These are phyloP conservation scores for Polytrichum commune DNA, from an alignment of 225 moss, liverwort and hornwort genomes.

Conservation along the genomic window DNA sequence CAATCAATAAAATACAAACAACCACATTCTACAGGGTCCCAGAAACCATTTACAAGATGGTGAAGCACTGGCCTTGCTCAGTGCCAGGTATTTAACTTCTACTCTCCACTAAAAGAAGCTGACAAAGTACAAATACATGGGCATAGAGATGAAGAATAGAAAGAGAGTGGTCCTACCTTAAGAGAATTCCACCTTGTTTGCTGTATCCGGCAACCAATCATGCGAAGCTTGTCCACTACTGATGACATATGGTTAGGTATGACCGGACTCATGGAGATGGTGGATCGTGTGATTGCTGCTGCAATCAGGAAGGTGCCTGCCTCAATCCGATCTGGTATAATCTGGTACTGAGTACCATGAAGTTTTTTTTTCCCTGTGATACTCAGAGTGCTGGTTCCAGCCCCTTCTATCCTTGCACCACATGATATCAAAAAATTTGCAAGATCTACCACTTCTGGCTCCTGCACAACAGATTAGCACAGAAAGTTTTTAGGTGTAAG, in stretches of 20 bases:
- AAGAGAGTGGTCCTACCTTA: slow-evolving; percentile 38
- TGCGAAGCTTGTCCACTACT: slow-evolving; percentile 63
- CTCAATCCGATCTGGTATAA: slow-evolving; percentile 97
- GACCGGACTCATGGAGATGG: slow-evolving; percentile 79
- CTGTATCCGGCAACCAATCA: slow-evolving; percentile 75
- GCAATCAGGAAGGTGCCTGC: slow-evolving; percentile 94
- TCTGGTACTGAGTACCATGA: slow-evolving; percentile 70
- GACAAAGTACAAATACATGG: slow-evolving; percentile 1
- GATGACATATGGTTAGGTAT: slow-evolving; percentile 77
- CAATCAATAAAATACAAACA: neutral
- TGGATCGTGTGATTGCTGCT: slow-evolving; percentile 89
- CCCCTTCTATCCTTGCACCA: slow-evolving; percentile 81
- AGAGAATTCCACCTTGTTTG: slow-evolving; percentile 72
- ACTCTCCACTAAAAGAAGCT: neutral
- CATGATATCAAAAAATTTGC: slow-evolving; percentile 92
- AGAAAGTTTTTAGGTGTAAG: no score
- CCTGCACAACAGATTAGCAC: slow-evolving; percentile 34
- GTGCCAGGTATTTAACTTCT: no score
- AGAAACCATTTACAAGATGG: neutral
- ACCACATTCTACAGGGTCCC: slow-evolving; percentile 4
- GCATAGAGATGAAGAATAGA: neutral
- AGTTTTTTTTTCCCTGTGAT: slow-evolving; percentile 76
- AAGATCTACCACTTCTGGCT: slow-evolving; percentile 95
- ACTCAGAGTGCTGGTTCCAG: slow-evolving; percentile 66
- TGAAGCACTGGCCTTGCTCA: no score